Evolutionary conservation across 2,329 filamentous ascomycete species (phyloP), one percentile per base, ranked within the genome.

Genomic region (Gliomastix tumulicola): DNA sequence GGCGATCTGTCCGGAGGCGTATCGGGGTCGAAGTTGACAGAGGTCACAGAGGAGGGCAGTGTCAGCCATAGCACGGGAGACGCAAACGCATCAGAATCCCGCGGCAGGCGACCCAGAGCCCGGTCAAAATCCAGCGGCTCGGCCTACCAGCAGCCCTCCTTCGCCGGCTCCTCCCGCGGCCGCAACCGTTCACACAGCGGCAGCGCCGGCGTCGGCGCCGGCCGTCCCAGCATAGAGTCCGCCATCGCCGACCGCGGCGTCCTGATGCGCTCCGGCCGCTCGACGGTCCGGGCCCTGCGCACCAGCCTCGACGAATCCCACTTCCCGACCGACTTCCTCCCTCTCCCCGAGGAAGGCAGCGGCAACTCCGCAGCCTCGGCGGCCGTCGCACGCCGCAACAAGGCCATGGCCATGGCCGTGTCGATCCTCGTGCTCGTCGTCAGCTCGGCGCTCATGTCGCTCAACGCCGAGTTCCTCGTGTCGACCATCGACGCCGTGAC

Each of bases 381-480:
- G n/a, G n/a, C n/a, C n/a, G n/a, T n/a, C n/a, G n/a, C n/a, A n/a
- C 21, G 27, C 18, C 12, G 9, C 13, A 30, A 23, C 33, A 23
- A 20, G 21, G 40, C 31, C 0, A 43, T 46, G 3, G 44, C 54
- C 4, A 45, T 44, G 9, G 27, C 57, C 32, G 49, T 76, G 61
- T 21, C 76, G 5, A 48, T 77, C 1, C 39, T 71, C 7, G 55
- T 77, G 2, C 59, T 81, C 3, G 55, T 79, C 15, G 46, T 67
- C 7, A 68, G 71, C 1, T 79, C 76, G 8, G 64, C 58, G 1
- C 57, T 79, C 21, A 74, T 80, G 38, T 76, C 75, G 3, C 50
- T 77, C 28, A 79, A 73, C 42, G 75, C 76, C 37, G 75, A 80
- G 44, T 77, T 78, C 41, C 69, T 81, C 46, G 75, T 79, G 30